A percentile compares a stretch with the other conserved stretches of the same genome.
phyloP scores from a whole-genome alignment of 352 stramenopile species.

The Phytopythium mirpurense region DNA sequence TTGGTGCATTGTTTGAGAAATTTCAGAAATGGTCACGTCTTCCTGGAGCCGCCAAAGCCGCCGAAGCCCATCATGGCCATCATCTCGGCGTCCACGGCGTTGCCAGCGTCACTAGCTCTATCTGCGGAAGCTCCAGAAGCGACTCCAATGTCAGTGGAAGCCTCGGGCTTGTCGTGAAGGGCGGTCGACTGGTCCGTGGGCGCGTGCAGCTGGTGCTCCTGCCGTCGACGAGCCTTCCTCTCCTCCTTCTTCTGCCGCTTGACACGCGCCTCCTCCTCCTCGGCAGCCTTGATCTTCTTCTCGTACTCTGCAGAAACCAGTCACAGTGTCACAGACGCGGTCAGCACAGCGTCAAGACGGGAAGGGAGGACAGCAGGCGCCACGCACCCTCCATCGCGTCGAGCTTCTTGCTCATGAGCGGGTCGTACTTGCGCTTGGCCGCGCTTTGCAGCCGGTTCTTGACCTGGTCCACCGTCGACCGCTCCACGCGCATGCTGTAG shows the following conservation, averaged over 20 bases:
- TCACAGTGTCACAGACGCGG: too few species aligned
- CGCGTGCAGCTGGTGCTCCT: constrained; percentile 6
- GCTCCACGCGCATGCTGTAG: constrained; percentile 91
- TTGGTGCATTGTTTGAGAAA: too few species aligned
- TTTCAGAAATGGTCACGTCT: constrained; percentile 26
- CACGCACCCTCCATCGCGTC: constrained; percentile 70
- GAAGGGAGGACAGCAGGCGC: too few species aligned
- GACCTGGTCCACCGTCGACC: constrained; percentile 79
- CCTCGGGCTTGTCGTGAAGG: neutral
- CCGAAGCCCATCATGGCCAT: constrained; percentile 91
- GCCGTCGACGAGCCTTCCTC: constrained; percentile 62
- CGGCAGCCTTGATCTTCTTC: constrained; percentile 69
- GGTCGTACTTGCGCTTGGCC: constrained; percentile 81
- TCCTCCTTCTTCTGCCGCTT: constrained; percentile 78
- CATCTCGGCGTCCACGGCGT: constrained; percentile 78
- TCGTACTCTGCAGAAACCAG: constrained; percentile 57
- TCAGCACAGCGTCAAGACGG: too few species aligned
- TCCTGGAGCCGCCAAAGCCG: constrained; percentile 82
- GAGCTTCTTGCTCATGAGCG: constrained; percentile 75
- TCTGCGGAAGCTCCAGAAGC: constrained; percentile 3
- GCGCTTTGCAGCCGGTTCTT: constrained; percentile 82
- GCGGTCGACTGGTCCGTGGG: neutral
- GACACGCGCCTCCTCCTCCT: constrained; percentile 55
- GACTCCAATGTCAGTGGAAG: constrained; percentile 3
- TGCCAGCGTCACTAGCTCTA: neutral